A percentile compares a stretch with the other conserved stretches of the same genome.
These are phyloP conservation scores for Linnemannia hyalina DNA, from an alignment of 192 early-diverging fungal species.

Conservation along the genomic window DNA sequence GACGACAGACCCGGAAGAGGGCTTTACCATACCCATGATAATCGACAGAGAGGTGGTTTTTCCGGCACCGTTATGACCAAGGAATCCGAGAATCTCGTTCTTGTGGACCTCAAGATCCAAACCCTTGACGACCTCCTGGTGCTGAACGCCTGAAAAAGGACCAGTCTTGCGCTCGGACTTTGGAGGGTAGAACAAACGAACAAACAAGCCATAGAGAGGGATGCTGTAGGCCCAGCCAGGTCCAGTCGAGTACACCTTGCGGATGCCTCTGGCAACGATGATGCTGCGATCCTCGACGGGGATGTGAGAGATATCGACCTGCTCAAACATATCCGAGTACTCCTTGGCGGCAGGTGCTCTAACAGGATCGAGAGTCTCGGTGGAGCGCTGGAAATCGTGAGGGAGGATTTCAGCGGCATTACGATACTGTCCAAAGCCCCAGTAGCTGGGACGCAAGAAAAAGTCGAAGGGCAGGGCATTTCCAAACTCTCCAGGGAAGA, in stretches of 20 bases:
- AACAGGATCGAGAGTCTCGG: neutral
- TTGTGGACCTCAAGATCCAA: conserved; percentile 57
- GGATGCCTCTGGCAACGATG: conserved; percentile 35
- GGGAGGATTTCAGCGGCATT: neutral
- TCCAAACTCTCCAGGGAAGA: conserved; percentile 58
- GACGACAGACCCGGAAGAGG: conserved; percentile 38
- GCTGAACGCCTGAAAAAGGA: conserved; percentile 34
- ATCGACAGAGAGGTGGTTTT: conserved; percentile 66
- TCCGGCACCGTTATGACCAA: conserved; percentile 74
- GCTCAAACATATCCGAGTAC: conserved; percentile 55
- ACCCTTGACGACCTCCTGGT: conserved; percentile 38
- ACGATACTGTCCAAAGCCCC: conserved; percentile 50
- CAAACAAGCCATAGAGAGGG: conserved; percentile 30
- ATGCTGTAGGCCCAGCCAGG: conserved; percentile 35
- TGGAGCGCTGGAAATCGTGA: neutral
- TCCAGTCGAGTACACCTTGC: conserved; percentile 23
- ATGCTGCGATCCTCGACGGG: conserved; percentile 42
- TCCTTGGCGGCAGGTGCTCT: neutral
- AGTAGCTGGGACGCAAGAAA: conserved; percentile 57
- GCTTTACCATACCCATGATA: conserved; percentile 55
- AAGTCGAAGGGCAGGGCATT: conserved; percentile 54
- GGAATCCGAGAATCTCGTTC: conserved; percentile 66
- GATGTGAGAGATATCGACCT: conserved; percentile 30
- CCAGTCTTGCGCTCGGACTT: conserved; percentile 27
- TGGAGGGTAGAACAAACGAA: conserved; percentile 38